phyloP scores from a whole-genome alignment of 768 basidiomycete species.

The Tylopilus felleus region DNA sequence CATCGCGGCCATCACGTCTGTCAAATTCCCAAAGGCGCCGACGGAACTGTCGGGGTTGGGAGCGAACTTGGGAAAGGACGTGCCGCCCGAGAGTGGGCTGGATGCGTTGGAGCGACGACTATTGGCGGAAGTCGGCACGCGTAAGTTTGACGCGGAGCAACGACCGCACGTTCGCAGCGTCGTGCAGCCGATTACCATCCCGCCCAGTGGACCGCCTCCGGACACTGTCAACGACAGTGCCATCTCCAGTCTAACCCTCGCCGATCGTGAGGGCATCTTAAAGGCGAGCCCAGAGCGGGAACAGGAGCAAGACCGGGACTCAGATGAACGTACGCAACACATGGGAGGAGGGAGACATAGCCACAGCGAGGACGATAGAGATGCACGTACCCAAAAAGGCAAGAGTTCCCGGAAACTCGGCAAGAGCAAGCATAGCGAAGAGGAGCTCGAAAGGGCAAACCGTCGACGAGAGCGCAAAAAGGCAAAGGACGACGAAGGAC shows the following conservation, averaged over 20 bases:
- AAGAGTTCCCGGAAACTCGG: constrained; percentile 19
- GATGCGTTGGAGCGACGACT: constrained; percentile 71
- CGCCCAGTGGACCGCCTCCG: constrained; percentile 24
- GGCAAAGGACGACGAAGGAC: constrained; percentile 36
- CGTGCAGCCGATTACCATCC: constrained; percentile 39
- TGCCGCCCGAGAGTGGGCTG: constrained; percentile 49
- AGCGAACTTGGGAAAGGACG: constrained; percentile 20
- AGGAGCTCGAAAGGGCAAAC: constrained; percentile 24
- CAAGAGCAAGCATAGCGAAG: constrained; percentile 26
- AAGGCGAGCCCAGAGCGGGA: constrained; percentile 18
- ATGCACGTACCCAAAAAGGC: constrained; percentile 30
- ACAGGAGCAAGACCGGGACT: constrained; percentile 30
- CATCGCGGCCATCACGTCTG: constrained; percentile 40
- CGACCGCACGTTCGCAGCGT: constrained; percentile 37
- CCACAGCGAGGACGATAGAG: constrained; percentile 32
- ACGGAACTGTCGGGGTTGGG: constrained; percentile 25
- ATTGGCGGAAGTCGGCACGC: constrained; percentile 70
- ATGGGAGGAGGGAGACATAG: constrained; percentile 21
- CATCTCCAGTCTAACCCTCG: constrained; percentile 46
- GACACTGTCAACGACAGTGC: constrained; percentile 42
- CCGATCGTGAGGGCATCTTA: constrained; percentile 25
- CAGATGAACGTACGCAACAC: constrained; percentile 33
- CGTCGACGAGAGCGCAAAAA: constrained; percentile 28
- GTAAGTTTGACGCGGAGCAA: constrained; percentile 34
- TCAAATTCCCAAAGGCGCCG: constrained; percentile 35